Evolutionary conservation across 2,329 filamentous ascomycete genomes (phyloP).

Genomic region (Aspergillus tanneri): DNA sequence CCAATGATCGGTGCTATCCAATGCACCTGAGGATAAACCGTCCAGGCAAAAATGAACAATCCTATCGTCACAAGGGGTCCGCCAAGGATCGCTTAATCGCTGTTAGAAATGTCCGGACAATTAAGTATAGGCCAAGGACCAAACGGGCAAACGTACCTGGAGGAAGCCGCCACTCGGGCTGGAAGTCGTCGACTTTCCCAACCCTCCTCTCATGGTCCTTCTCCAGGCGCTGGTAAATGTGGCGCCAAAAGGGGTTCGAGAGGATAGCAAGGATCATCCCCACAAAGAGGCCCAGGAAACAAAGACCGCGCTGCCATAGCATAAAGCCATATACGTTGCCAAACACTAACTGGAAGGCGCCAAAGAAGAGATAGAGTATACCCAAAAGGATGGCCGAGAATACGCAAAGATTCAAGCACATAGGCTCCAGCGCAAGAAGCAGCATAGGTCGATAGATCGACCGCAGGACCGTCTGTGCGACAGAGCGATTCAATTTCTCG

Average conservation of each 20-base stretch:
- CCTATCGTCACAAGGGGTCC: slow-evolving; percentile 74
- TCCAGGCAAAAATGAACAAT: slow-evolving; percentile 88
- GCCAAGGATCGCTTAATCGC: slow-evolving; percentile 60
- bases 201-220: slow-evolving; percentile 36
- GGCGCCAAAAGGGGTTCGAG: slow-evolving; percentile 50
- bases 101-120: slow-evolving; percentile 5
- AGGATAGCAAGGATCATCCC: slow-evolving; percentile 48
- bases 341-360: slow-evolving; percentile 82
- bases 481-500: slow-evolving; percentile 69
- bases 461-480: slow-evolving; percentile 58
- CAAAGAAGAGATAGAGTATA: slow-evolving; percentile 87
- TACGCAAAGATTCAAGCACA: slow-evolving; percentile 78
- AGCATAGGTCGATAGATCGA: slow-evolving; percentile 69
- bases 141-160: slow-evolving; percentile 50
- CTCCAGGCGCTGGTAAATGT: slow-evolving; percentile 44
- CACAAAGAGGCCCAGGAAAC: slow-evolving; percentile 62
- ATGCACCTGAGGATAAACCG: slow-evolving; percentile 68
- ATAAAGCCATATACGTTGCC: slow-evolving; percentile 70
- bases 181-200: slow-evolving; percentile 52
- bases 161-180: slow-evolving; percentile 84
- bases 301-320: slow-evolving; percentile 75
- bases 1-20: slow-evolving; percentile 77
- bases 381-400: slow-evolving; percentile 83
- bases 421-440: slow-evolving; percentile 76
- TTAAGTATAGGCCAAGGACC: neutral